Evolutionary conservation across 305 asterid genomes (phyloP).

Genomic region (Solanum hybrid): DNA sequence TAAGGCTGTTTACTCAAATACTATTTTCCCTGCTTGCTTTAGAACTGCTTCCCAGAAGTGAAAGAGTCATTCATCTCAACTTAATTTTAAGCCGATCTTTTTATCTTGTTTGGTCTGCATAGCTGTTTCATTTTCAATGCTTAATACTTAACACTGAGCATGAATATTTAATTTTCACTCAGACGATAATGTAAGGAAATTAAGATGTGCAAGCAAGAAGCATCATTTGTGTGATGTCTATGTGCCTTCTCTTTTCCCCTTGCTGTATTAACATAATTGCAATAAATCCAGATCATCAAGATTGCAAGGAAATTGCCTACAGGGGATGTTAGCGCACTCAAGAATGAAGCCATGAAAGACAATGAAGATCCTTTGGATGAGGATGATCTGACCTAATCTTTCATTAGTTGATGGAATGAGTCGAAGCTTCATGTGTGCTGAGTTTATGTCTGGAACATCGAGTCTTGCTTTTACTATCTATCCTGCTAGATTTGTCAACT

Average conservation of each 20-base stretch:
- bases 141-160: background rate
- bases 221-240: background rate
- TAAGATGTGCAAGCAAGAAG: background rate
- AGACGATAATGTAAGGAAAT: background rate
- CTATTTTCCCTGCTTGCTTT: background rate
- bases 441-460: background rate
- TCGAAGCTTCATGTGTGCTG: background rate
- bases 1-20: background rate
- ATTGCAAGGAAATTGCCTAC: slow-evolving; percentile 90
- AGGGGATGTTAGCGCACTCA: slow-evolving; percentile 61
- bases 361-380: slow-evolving; percentile 67
- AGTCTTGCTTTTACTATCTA: background rate
- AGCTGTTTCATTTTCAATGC: background rate
- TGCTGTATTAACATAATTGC: background rate
- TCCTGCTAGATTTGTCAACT: background rate
- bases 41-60: background rate
- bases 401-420: background rate
- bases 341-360: slow-evolving; percentile 32
- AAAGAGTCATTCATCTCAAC: background rate
- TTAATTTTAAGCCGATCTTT: background rate
- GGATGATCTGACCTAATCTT: slow-evolving; percentile 72
- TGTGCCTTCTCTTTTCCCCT: background rate
- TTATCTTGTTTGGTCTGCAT: background rate
- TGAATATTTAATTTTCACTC: background rate
- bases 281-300: slow-evolving; percentile 55